Percentiles rank a stretch among this genome's conserved stretches.
Evolutionary conservation across 2,329 filamentous ascomycete species (phyloP).

Genomic region (Xylariales sp.): DNA sequence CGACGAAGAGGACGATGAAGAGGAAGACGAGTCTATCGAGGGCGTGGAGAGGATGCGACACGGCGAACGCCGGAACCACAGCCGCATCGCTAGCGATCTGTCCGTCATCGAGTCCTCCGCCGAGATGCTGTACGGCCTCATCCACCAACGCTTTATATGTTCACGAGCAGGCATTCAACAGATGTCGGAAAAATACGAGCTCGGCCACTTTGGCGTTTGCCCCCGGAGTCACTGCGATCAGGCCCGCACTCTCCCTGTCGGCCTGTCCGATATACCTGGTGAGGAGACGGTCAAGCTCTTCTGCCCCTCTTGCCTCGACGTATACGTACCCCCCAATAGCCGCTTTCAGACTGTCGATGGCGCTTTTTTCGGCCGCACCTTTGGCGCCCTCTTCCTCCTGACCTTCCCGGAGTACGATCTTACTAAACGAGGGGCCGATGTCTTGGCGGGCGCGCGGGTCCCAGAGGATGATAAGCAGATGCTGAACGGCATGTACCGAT

Average conservation of each 20-base stretch:
- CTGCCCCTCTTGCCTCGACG: slow-evolving; percentile 94
- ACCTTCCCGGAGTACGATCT: slow-evolving; percentile 97
- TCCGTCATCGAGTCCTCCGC: slow-evolving; percentile 97
- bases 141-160: slow-evolving; percentile 98
- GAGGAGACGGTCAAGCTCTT: slow-evolving; percentile 99
- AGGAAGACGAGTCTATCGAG: slow-evolving; percentile 76
- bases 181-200: slow-evolving; percentile 99
- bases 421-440: slow-evolving; percentile 73
- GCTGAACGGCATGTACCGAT: slow-evolving; percentile 87
- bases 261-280: slow-evolving; percentile 92
- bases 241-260: slow-evolving; percentile 90
- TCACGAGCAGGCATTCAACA: slow-evolving; percentile 96
- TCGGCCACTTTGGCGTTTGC: slow-evolving; percentile 94
- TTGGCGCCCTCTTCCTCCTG: slow-evolving; percentile 96
- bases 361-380: slow-evolving; percentile 97
- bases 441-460: slow-evolving; percentile 58
- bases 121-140: slow-evolving; percentile 97
- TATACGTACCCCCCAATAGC: slow-evolving; percentile 97
- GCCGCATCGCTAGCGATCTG: slow-evolving; percentile 89
- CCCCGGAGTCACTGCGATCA: slow-evolving; percentile 94
- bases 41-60: slow-evolving; percentile 66
- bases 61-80: slow-evolving; percentile 79
- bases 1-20: slow-evolving; percentile 80
- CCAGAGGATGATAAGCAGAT: slow-evolving; percentile 61
- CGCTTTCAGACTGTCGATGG: slow-evolving; percentile 97